Percentiles rank a stretch among this genome's conserved stretches.
Conservation (phyloP, 2,329 filamentous ascomycete species). For the Xylaria arbuscula region DNA sequence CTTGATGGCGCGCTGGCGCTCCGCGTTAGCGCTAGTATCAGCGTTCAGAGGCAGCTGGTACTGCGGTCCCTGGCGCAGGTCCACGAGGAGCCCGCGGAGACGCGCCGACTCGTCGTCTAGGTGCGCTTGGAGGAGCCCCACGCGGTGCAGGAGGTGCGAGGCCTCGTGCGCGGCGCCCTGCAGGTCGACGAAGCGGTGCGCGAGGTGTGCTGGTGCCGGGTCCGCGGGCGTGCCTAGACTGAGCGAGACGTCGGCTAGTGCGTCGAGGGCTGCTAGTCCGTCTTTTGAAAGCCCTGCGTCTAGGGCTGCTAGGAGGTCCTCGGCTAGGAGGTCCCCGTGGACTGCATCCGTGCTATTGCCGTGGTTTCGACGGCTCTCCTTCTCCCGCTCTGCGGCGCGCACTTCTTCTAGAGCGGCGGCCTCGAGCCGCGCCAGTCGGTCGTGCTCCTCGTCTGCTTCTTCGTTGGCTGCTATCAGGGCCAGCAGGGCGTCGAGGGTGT, state of each 20-base stretch:
- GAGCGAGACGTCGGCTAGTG: slow-evolving; percentile 65
- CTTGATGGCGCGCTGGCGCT: slow-evolving; percentile 78
- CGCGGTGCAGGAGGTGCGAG: slow-evolving; percentile 66
- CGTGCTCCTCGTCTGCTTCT: slow-evolving; percentile 76
- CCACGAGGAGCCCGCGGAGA: slow-evolving; percentile 54
- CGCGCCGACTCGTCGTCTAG: slow-evolving; percentile 62
- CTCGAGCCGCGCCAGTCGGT: slow-evolving; percentile 68
- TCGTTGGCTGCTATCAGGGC: slow-evolving; percentile 82
- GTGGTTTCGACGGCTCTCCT: slow-evolving; percentile 15
- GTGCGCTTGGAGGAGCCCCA: slow-evolving; percentile 66
- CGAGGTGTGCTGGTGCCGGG: slow-evolving; percentile 52
- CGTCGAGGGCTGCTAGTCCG: slow-evolving; percentile 66
- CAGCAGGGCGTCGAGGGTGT: slow-evolving; percentile 81
- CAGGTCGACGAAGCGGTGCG: slow-evolving; percentile 64
- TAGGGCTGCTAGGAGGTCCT: slow-evolving; percentile 63
- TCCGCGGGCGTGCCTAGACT: slow-evolving; percentile 61
- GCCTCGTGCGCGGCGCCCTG: slow-evolving; percentile 65
- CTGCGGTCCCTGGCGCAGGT: slow-evolving; percentile 54
- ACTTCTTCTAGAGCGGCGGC: slow-evolving; percentile 68
- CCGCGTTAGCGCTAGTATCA: slow-evolving; percentile 57
- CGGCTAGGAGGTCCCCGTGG: slow-evolving; percentile 46
- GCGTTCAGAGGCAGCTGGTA: slow-evolving; percentile 65
- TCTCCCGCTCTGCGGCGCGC: slow-evolving; percentile 49
- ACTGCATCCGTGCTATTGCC: neutral
- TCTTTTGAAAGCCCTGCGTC: slow-evolving; percentile 66